Percentiles rank a stretch among this genome's conserved stretches.
phyloP scores from a whole-genome alignment of 345 rosid species.

The Nephelium lappaceum region DNA sequence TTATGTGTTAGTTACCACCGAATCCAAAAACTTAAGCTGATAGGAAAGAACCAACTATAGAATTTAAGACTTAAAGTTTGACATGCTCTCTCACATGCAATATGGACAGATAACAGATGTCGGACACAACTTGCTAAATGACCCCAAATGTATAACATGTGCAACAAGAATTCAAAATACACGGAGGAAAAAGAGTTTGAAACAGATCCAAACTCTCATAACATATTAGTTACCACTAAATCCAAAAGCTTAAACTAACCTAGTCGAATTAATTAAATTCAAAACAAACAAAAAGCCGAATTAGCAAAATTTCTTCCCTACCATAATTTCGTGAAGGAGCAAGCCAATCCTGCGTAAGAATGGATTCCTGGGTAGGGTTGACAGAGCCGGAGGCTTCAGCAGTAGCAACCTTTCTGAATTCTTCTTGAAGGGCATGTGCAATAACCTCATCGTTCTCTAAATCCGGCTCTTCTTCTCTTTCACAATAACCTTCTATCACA shows the following conservation, averaged over 20 bases:
- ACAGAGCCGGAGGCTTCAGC: constrained; percentile 52
- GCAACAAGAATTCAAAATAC: too few species aligned
- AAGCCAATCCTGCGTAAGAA: constrained; percentile 72
- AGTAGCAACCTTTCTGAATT: constrained; percentile 60
- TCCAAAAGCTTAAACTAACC: constrained; percentile 28
- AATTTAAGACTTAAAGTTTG: too few species aligned
- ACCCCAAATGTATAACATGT: too few species aligned
- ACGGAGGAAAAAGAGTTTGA: too few species aligned
- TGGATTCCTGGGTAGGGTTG: constrained; percentile 39
- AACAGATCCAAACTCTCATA: too few species aligned
- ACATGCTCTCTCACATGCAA: too few species aligned
- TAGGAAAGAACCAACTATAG: too few species aligned
- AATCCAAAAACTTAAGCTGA: too few species aligned
- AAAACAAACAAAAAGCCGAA: neutral
- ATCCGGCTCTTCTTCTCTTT: constrained; percentile 23
- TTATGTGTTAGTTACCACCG: too few species aligned
- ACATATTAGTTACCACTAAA: too few species aligned
- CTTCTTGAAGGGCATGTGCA: constrained; percentile 76
- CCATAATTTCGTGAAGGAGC: constrained; percentile 36
- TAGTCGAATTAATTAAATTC: neutral
- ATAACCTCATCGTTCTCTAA: constrained; percentile 79
- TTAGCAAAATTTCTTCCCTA: constrained; percentile 21
- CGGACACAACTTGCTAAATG: too few species aligned
- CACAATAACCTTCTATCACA: constrained; percentile 59
- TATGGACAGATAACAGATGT: too few species aligned